These are phyloP conservation scores for Diophrys sp. DNA, from an alignment of 73 alveolate genomes.

Conservation along the genomic window DNA sequence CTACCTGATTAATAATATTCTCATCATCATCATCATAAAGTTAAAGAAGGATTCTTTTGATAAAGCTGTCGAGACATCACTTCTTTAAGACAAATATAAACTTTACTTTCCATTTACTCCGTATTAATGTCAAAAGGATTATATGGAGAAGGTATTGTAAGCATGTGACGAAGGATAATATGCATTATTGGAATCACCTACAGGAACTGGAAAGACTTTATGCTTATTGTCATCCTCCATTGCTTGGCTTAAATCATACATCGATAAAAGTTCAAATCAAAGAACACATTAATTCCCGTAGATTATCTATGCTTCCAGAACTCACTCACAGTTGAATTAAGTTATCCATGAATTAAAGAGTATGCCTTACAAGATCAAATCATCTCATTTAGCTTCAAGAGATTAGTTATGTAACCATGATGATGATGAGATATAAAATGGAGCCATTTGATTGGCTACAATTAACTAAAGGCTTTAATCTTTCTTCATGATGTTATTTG, in stretches of 20 bases:
- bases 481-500: too few relatives aligned
- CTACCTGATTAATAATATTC: too few relatives aligned
- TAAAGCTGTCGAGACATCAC: too few relatives aligned
- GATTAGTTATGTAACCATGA: conserved; percentile 82
- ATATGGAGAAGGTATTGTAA: too few relatives aligned
- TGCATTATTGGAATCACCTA: conserved; percentile 12
- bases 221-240: conserved; percentile 1
- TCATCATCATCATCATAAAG: too few relatives aligned
- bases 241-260: conserved; percentile 4
- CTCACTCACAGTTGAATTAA: conserved; percentile 76
- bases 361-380: conserved; percentile 77
- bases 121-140: too few relatives aligned
- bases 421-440: too few relatives aligned
- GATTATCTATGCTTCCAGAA: conserved; percentile 33
- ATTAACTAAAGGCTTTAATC: too few relatives aligned
- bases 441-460: too few relatives aligned
- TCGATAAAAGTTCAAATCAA: not conserved
- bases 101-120: too few relatives aligned
- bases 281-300: conserved; percentile 11
- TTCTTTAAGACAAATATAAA: too few relatives aligned
- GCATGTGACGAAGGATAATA: not conserved
- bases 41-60: too few relatives aligned
- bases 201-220: conserved; percentile 12
- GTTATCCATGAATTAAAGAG: conserved; percentile 72
- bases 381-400: conserved; percentile 73